These are phyloP conservation scores for Bathelium albidoporum DNA, from an alignment of 495 filamentous ascomycete species.

Conservation along the genomic window DNA sequence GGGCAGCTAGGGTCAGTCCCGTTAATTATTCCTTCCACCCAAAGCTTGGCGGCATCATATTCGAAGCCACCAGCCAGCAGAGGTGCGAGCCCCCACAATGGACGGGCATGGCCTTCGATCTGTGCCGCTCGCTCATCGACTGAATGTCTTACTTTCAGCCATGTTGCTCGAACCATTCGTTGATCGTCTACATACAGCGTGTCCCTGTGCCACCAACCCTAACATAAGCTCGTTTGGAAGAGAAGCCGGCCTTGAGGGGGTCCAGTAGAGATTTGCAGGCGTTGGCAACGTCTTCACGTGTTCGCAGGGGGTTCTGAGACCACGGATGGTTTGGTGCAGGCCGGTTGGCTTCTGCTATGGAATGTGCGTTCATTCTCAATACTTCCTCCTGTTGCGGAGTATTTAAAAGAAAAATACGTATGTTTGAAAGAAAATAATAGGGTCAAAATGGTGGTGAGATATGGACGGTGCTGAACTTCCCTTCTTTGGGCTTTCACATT, in stretches of 20 bases:
- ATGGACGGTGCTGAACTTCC: no score
- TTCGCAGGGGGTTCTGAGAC: constrained; percentile 27
- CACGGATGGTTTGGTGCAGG: constrained; percentile 24
- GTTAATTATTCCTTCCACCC: constrained; percentile 54
- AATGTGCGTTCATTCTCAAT: neutral
- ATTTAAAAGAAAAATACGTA: neutral
- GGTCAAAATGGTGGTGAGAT: no score
- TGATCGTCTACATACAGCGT: constrained; percentile 15
- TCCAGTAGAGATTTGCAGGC: constrained; percentile 31
- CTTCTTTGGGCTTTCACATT: no score
- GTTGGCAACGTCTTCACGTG: constrained; percentile 26
- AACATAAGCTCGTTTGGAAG: constrained; percentile 23
- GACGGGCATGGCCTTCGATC: constrained; percentile 64
- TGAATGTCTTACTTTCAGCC: neutral
- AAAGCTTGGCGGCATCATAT: constrained; percentile 52
- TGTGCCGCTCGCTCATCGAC: constrained; percentile 63
- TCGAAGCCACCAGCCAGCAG: constrained; percentile 54
- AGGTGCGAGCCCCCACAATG: constrained; percentile 63
- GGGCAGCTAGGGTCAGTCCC: constrained; percentile 55
- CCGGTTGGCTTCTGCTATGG: constrained; percentile 16
- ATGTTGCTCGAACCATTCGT: neutral
- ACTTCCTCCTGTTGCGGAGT: neutral
- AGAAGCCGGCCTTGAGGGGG: constrained; percentile 25
- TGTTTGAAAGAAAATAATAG: no score
- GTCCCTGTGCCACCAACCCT: constrained; percentile 27